phyloP scores from a whole-genome alignment of 2,329 filamentous ascomycete genomes.

The Botryotinia calthae region DNA sequence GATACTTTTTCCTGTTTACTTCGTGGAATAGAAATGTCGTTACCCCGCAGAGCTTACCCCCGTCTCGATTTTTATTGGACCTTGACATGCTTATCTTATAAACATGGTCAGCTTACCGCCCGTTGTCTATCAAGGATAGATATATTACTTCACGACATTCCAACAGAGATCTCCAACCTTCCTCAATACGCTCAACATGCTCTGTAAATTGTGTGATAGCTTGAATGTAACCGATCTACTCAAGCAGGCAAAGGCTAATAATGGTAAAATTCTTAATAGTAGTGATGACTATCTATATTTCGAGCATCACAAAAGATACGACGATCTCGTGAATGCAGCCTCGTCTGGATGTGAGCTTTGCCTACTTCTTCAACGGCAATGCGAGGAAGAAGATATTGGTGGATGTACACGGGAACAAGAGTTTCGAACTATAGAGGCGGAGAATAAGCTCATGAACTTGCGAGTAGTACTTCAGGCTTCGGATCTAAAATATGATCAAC shows the following conservation, averaged over 20 bases:
- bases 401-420: fast-evolving
- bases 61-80: background rate
- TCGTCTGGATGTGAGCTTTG: background rate
- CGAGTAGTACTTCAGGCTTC: background rate
- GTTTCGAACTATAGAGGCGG: background rate
- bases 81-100: background rate
- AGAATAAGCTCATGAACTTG: background rate
- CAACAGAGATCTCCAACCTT: background rate
- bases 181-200: background rate
- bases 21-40: background rate
- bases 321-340: background rate
- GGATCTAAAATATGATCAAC: fast-evolving
- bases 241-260: background rate
- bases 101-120: background rate
- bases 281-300: fast-evolving
- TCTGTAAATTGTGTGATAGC: background rate
- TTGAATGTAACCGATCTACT: background rate
- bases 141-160: background rate
- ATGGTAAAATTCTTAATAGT: background rate
- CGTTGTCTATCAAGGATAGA: background rate
- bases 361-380: background rate
- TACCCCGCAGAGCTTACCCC: background rate
- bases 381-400: background rate
- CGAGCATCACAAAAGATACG: background rate
- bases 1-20: background rate